Base-by-base conservation (phyloP, 257 asterid species). In the Solanum virginianum region DNA sequence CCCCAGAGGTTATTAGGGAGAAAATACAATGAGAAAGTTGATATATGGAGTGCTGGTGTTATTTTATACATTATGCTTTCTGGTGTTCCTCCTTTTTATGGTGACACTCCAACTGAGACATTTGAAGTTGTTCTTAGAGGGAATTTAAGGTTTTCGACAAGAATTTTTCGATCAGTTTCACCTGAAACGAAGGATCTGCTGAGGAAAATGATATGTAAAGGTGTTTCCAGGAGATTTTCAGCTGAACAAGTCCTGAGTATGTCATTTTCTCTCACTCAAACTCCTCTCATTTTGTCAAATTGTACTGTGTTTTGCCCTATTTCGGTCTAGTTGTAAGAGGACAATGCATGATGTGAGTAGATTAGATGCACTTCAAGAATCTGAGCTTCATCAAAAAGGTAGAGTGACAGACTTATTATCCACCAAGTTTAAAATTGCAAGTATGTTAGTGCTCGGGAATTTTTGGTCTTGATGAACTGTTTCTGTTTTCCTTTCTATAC, bases 1-100 rank as follows among this genome's bases (percentile, higher is more conserved):
- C 98, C 83, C 98, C 98, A n/a, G 99, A 95, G 90, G 97, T 86
- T 95, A 84, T 87, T 85, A 89, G 97, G 97, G 86, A 88, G 89
- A 29, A 93, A 86, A 1, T 95, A 95, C 66, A 84, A 88, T 75
- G 98, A 93, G 95, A 94, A 93, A 84, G 97, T 95, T 9, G 98
- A 95, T 68, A 92, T 93, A 17, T 94, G 99, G 99, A 95, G 99
- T 59, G 97, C 97, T 18, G 97, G 98, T 2, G 95, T 94, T 2
- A 91, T 95, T 74, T 83, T 95, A 85, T 95, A 95, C 89, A 91
- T 94, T 10, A 92, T 95, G 99, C 92, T 95, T 32, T 92, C 94
- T 71, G 99, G 98, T 74, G 92, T 90, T 10, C 97, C 99, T 20
- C 99, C 98, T 1, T 95, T 95, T 57, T 92, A 85, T 85, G 99